Conservation (phyloP, 805 yeast species). For the Candida berthetii region DNA sequence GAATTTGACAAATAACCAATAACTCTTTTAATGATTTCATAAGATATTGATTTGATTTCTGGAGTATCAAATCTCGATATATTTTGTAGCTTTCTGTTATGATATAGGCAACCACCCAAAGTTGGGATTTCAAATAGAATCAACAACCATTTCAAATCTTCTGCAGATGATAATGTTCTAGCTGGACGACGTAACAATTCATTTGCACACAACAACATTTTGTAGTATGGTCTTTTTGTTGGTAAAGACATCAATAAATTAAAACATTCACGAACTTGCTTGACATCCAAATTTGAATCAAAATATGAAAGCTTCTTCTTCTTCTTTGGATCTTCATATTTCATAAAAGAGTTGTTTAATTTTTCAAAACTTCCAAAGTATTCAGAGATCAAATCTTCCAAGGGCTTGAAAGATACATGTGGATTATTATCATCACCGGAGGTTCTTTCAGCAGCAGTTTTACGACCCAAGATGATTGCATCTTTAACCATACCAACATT, state of each 20-base stretch:
- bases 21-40: conserved; percentile 62
- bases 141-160: conserved; percentile 50
- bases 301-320: conserved; percentile 16
- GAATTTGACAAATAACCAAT: conserved; percentile 61
- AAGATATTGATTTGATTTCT: conserved; percentile 51
- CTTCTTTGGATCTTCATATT: conserved; percentile 4
- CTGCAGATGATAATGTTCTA: conserved; percentile 28
- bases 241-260: conserved; percentile 43
- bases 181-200: conserved; percentile 48
- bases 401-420: conserved; percentile 36
- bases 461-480: too few relatives aligned
- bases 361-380: conserved; percentile 41
- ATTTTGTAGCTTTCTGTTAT: conserved; percentile 8
- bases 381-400: conserved; percentile 38
- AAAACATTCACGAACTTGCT: conserved; percentile 42
- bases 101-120: conserved; percentile 39
- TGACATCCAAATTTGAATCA: conserved; percentile 40
- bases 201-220: conserved; percentile 45
- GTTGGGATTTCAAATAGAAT: conserved; percentile 68
- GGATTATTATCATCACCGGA: neutral
- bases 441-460: too few relatives aligned
- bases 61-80: conserved; percentile 23
- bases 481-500: too few relatives aligned
- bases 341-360: conserved; percentile 51
- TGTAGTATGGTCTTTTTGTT: conserved; percentile 52